Evolutionary conservation across 306 rosid genomes (phyloP).

Genomic region (Glycine soja): DNA sequence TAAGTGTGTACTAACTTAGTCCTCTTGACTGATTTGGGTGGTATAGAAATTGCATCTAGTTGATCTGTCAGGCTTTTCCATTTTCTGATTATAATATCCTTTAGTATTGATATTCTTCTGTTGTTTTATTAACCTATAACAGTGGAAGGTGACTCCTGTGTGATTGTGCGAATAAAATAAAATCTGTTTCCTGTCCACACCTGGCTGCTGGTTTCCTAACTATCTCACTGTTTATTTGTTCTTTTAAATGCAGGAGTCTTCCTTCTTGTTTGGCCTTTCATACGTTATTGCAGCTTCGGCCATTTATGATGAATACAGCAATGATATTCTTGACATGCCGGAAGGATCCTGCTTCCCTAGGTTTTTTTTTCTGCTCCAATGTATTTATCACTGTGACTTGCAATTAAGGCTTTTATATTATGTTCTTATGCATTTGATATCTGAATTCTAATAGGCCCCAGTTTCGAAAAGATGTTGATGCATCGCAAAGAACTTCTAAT

Average conservation of each 20-base stretch:
- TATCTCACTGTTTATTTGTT: slow-evolving; percentile 38
- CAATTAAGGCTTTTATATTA: background rate
- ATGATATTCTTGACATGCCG: slow-evolving; percentile 90
- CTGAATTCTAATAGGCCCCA: slow-evolving; percentile 57
- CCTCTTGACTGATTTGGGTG: background rate
- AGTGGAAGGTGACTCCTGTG: background rate
- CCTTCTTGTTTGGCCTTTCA: slow-evolving; percentile 68
- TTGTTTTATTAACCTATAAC: background rate
- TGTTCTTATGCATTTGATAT: slow-evolving; percentile 43
- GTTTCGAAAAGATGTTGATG: slow-evolving; percentile 60
- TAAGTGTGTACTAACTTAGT: background rate
- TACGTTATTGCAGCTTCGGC: slow-evolving; percentile 79
- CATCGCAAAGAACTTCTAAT: slow-evolving; percentile 38
- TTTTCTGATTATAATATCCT: slow-evolving; percentile 13
- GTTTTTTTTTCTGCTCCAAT: slow-evolving; percentile 54
- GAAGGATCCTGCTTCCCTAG: slow-evolving; percentile 98
- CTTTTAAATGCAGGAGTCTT: slow-evolving; percentile 79
- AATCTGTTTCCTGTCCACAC: slow-evolving; percentile 12
- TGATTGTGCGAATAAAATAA: slow-evolving; percentile 7
- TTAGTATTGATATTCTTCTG: background rate
- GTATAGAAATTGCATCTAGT: background rate
- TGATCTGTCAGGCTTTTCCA: slow-evolving; percentile 40
- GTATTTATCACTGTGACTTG: slow-evolving; percentile 26
- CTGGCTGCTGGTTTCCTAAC: background rate
- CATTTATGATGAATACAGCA: slow-evolving; percentile 92